Base-by-base conservation (phyloP, 495 filamentous ascomycete genomes). In the Penicillium arizonense region DNA sequence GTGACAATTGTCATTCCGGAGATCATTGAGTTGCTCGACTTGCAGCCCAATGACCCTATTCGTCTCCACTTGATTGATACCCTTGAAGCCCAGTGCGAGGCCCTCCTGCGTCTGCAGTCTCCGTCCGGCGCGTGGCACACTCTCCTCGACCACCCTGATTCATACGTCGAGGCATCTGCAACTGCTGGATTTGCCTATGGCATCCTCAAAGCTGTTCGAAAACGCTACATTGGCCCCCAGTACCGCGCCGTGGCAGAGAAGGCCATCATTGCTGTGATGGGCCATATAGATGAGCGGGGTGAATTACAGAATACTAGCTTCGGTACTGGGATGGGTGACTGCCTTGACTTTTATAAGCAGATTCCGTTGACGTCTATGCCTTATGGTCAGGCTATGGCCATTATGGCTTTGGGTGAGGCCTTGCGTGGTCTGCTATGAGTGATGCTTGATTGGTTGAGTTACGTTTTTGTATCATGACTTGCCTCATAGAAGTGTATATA, bases 121-220 rank as follows among this genome's bases (percentile, higher is more conserved):
- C 53, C 63, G 4, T 74, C 74, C 5, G 87, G 87, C 0, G 72
- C 83, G 35, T 90, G 85, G 86, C 77, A 80, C 37, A 91, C 87
- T 21, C 71, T 89, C 12, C 75, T 91, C 4, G 83, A 89, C 46
- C 75, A 81, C 7, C 73, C 77, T 12, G 71, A 76, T 12, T 86
- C 84, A 9, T 90, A 91, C 53, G 67, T 80, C 3, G 87, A 91
- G 64, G 76, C 83, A 13, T 87, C 84, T 20, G 87, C 87, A 7
- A 88, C 87, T 1, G 87, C 87, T 0, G 87, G 87, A 0, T 89
- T 90, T 51, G 87, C 86, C 14, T 89, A 82, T 58, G 87, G 87
- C 1, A 84, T 90, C 4, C 69, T 91, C 13, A 90, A 90, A 57
- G 87, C 81, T 2, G 73, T 82, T 47, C 69, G 87, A 34, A 85